A percentile compares a stretch with the other conserved stretches of the same genome.
Conservation (phyloP, 75 land plant species). For the Isoetes taiwanensis region DNA sequence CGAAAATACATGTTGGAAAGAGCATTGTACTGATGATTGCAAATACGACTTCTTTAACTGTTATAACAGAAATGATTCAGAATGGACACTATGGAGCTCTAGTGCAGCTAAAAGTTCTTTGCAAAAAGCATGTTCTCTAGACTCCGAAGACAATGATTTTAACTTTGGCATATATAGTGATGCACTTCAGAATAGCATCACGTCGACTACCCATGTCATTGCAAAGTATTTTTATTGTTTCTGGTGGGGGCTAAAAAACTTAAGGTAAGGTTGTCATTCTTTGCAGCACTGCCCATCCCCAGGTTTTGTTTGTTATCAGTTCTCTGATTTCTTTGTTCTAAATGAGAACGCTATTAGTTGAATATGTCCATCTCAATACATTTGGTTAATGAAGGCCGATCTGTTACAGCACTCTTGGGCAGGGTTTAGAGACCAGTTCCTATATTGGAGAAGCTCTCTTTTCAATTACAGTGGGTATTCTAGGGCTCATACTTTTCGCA, state of each 20-base stretch:
- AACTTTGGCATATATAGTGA: conserved; percentile 64
- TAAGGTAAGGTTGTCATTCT: conserved; percentile 44
- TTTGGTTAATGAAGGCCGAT: neutral
- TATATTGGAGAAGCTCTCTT: conserved; percentile 65
- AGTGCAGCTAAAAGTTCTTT: neutral
- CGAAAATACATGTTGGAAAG: conserved; percentile 74
- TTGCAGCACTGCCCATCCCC: neutral
- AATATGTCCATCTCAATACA: neutral
- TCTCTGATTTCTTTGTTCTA: no score
- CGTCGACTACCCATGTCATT: conserved; percentile 24
- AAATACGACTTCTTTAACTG: conserved; percentile 47
- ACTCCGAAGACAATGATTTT: conserved; percentile 13
- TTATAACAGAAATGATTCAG: no score
- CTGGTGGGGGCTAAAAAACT: conserved; percentile 74
- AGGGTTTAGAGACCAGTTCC: conserved; percentile 60
- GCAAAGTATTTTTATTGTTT: conserved; percentile 83
- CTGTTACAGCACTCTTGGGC: conserved; percentile 66
- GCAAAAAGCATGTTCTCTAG: conserved; percentile 23
- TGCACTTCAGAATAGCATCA: conserved; percentile 30
- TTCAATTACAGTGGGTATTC: conserved; percentile 53
- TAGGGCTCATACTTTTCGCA: conserved; percentile 79
- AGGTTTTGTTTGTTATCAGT: neutral
- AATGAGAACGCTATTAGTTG: no score
- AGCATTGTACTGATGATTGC: conserved; percentile 40
- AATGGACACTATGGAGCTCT: conserved; percentile 2